Evolutionary conservation across 805 yeast genomes (phyloP), one percentile per base, ranked within the genome.

Genomic region (Wickerhamomyces strasburgensis): DNA sequence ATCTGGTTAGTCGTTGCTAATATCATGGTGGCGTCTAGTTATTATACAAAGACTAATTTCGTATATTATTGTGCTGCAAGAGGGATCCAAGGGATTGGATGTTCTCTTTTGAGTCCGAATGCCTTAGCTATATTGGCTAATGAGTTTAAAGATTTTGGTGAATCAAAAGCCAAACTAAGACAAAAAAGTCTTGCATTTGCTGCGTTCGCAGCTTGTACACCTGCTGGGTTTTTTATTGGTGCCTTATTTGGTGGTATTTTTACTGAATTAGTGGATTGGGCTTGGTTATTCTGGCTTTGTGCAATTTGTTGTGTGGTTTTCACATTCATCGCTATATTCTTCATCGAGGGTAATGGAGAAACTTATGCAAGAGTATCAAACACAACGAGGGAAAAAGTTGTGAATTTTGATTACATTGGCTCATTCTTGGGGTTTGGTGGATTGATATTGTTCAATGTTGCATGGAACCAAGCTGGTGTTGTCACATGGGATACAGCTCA

Each of bases 391-490:
- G 25, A 21, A 21, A 21, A 11, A 7, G 7, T 7, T 7, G 11
- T 8, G 11, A 7, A 21, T 7, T 21, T 21, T 21, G 79, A 75
- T 49, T 63, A 66, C 56, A 41, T 56, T 7, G 86, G 85, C 13
- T 63, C 80, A 0, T 14, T 58, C 0, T 39, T 73, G 6, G 88
- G 84, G 2, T 69, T 81, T 4, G 37, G 58, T 5, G 85, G 84
- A 0, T 57, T 83, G 34, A 65, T 80, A 3, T 52, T 83, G 19
- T 63, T 83, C 51, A 80, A 78, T 45, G 77, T 82, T 53, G 75
- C 74, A 3, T 77, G 85, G 78, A 82, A 78, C 46, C 87, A 83
- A 54, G 88, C 81, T 4, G 85, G 89, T 0, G 67, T 71, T 6
- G 79, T 62, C 3, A 84, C 87, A 18, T 83, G 88, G 89, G 47